These are phyloP conservation scores for Lumnitzera littorea DNA, from an alignment of 345 rosid genomes.

Conservation along the genomic window DNA sequence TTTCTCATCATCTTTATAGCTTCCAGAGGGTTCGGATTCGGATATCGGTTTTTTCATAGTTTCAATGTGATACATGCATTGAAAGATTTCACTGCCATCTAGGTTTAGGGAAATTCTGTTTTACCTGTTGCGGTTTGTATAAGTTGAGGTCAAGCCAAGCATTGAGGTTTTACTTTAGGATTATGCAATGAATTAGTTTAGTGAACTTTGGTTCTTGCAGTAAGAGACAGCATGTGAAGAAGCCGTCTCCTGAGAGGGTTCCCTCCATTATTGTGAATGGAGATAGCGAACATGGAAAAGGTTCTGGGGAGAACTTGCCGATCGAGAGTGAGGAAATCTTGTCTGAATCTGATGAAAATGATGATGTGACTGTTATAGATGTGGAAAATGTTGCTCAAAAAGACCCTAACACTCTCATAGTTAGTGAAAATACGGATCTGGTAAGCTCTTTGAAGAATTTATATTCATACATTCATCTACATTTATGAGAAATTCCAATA, in stretches of 20 bases:
- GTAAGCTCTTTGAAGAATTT: constrained; percentile 5
- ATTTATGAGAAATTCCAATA: no score
- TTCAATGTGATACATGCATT: no score
- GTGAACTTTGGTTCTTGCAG: constrained; percentile 25
- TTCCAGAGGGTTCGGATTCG: no score
- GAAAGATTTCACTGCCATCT: no score
- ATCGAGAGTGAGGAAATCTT: constrained; percentile 15
- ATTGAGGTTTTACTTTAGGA: background rate
- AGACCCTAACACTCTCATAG: background rate
- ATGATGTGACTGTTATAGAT: constrained; percentile 15
- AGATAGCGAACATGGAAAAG: constrained; percentile 29
- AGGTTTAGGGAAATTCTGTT: no score
- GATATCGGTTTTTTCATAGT: no score
- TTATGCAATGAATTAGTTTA: background rate
- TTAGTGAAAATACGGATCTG: constrained; percentile 23
- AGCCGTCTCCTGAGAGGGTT: constrained; percentile 32
- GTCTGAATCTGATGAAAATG: constrained; percentile 22
- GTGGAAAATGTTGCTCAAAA: constrained; percentile 11
- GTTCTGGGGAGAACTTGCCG: constrained; percentile 13
- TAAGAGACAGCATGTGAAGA: constrained; percentile 48
- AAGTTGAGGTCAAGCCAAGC: no score
- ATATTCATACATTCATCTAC: no score
- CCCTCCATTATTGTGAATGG: constrained; percentile 34
- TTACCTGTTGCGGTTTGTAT: no score
- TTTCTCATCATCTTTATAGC: no score